These are phyloP conservation scores for Penicillium pulvis DNA, from an alignment of 495 filamentous ascomycete species.

Conservation along the genomic window DNA sequence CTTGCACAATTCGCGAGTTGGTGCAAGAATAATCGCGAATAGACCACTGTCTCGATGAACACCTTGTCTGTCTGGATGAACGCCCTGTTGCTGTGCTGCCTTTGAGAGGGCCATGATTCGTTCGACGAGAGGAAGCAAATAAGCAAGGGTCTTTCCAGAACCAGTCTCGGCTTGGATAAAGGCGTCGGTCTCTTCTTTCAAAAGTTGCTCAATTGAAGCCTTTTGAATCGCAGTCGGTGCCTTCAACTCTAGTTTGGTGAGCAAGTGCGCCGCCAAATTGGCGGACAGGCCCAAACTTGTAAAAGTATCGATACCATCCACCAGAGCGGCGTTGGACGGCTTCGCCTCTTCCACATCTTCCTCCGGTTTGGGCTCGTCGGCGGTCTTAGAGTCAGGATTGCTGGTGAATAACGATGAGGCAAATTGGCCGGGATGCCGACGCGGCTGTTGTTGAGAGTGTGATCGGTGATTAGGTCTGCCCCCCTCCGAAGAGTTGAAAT, in stretches of 20 bases:
- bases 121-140: conserved; percentile 88
- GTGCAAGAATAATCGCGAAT: conserved; percentile 88
- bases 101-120: conserved; percentile 75
- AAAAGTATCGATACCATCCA: conserved; percentile 79
- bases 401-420: conserved; percentile 90
- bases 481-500: conserved; percentile 16
- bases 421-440: conserved; percentile 54
- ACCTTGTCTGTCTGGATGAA: conserved; percentile 1
- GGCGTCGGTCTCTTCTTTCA: conserved; percentile 84
- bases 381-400: conserved; percentile 70
- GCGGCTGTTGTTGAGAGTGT: conserved; percentile 25
- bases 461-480: conserved; percentile 17
- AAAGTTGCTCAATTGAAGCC: conserved; percentile 73
- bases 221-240: conserved; percentile 95
- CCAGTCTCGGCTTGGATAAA: conserved; percentile 97
- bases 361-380: conserved; percentile 44
- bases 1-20: conserved; percentile 89
- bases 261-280: conserved; percentile 76
- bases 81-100: conserved; percentile 17
- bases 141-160: conserved; percentile 95
- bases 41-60: conserved; percentile 83
- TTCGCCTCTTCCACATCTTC: conserved; percentile 57
- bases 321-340: conserved; percentile 96
- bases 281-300: conserved; percentile 77
- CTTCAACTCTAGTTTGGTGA: conserved; percentile 83